Conservation (phyloP, 192 early-diverging fungal species). For the Podila horticola region DNA sequence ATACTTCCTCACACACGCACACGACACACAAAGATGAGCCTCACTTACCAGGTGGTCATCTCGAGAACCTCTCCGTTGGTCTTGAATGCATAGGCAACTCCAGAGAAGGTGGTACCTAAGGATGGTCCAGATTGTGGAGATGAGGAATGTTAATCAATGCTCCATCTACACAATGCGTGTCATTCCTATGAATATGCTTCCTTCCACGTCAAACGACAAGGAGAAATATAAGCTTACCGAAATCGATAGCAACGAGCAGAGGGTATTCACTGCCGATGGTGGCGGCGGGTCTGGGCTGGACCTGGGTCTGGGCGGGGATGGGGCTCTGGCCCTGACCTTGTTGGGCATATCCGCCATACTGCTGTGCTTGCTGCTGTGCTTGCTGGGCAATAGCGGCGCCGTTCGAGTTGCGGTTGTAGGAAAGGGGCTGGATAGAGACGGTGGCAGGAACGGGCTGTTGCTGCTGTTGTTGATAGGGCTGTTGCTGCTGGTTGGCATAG, state of each 20-base stretch:
- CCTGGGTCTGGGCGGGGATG: conserved; percentile 7
- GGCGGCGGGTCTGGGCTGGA: conserved; percentile 9
- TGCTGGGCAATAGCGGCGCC: background rate
- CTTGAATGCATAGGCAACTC: conserved; percentile 59
- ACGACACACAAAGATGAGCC: no score
- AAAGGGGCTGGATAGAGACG: conserved; percentile 37
- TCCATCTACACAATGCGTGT: no score
- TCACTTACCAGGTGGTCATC: conserved; percentile 57
- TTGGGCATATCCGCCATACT: conserved; percentile 13
- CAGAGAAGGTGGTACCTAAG: conserved; percentile 55
- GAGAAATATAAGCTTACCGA: conserved; percentile 30
- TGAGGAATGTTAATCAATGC: no score
- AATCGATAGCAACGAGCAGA: conserved; percentile 58
- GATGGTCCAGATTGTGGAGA: background rate
- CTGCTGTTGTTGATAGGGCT: conserved; percentile 17
- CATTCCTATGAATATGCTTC: no score
- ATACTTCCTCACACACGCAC: no score
- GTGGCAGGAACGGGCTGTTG: conserved; percentile 14
- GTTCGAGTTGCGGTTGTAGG: conserved; percentile 9
- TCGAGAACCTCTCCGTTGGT: conserved; percentile 58
- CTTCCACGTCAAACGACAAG: no score
- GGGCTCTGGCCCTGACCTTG: conserved; percentile 19
- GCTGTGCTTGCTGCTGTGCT: conserved; percentile 13
- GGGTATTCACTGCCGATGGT: conserved; percentile 47
- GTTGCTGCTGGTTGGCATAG: conserved; percentile 23